Percentiles rank a stretch among this genome's conserved stretches.
These are phyloP conservation scores for Malus fusca DNA, from an alignment of 306 rosid genomes.

Conservation along the genomic window DNA sequence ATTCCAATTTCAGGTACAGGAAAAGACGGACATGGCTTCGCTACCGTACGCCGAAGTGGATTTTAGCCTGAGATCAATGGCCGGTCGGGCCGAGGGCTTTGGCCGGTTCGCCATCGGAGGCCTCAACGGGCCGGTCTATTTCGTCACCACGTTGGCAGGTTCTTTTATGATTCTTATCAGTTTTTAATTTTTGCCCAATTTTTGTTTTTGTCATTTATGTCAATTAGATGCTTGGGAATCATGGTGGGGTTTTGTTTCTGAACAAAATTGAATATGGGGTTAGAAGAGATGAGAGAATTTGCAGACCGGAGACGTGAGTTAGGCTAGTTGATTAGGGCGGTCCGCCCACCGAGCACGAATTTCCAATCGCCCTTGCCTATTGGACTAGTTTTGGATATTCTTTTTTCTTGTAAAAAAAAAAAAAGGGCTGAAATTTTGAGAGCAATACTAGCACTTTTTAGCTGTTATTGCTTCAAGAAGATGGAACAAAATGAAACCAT, in stretches of 20 bases:
- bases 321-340: accelerated
- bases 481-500: neutral
- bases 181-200: neutral
- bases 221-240: neutral
- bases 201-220: neutral
- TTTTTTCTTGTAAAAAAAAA: neutral
- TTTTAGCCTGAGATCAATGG: conserved; percentile 39
- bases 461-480: neutral
- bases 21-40: conserved; percentile 29
- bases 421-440: neutral
- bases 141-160: conserved; percentile 55
- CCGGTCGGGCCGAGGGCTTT: conserved; percentile 58
- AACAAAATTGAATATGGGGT: neutral
- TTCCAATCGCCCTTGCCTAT: no score
- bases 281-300: neutral
- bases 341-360: no score
- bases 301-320: no score
- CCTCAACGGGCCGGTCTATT: conserved; percentile 43
- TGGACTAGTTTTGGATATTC: no score
- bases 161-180: neutral
- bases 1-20: neutral
- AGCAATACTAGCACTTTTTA: neutral
- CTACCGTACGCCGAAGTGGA: conserved; percentile 54
- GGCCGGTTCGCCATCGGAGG: conserved; percentile 56
- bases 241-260: neutral